Base-by-base conservation (phyloP, 1,284 basidiomycete genomes). In the Phylloboletellus chloephorus region DNA sequence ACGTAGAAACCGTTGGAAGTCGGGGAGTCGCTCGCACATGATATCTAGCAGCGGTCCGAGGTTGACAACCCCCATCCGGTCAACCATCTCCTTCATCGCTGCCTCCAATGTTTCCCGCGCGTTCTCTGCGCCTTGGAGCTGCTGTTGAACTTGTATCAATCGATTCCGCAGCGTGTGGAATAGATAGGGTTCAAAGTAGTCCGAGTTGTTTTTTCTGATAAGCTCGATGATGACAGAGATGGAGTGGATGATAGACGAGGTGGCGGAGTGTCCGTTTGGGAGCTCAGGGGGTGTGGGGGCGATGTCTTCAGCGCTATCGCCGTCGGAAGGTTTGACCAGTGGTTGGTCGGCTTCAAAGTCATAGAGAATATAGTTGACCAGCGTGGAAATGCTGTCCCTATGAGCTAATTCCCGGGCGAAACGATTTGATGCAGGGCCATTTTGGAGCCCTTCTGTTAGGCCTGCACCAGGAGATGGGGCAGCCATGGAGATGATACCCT, bases 121-220 rank as follows among this genome's bases (percentile, higher is more conserved):
- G 35, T 84, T 81, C 28, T 83, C 80, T 10, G 71, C 52, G 46
- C 61, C 52, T 13, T 69, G 66, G 37, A 74, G 54, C 36, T 85
- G 79, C 51, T 91, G 88, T 56, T 91, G 88, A 5, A 92, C 76
- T 44, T 84, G 81, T 50, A 96, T 92, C 21, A 97, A 75, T 34
- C 90, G 79, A 60, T 94, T 92, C 36, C 93, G 83, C 31, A 97
- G 68, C 1, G 90, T 93, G 61, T 97, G 92, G 68, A 97, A 96
- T n/a, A 98, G 75, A 63, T 95, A 96, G 11, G 94, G 95, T 67
- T 99, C 96, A 58, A 96, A 95, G 63, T 94, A 97, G 63, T 99
- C 95, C 39, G 93, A 95, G 65, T 98, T 98, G 67, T 98, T 98
- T 64, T 98, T 94, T 41, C 96, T 79, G 53, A 99, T 98, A 26